Percentiles rank a stretch among this genome's conserved stretches.
phyloP scores from a whole-genome alignment of 2,329 filamentous ascomycete genomes.

The Incumbomyces lentus region DNA sequence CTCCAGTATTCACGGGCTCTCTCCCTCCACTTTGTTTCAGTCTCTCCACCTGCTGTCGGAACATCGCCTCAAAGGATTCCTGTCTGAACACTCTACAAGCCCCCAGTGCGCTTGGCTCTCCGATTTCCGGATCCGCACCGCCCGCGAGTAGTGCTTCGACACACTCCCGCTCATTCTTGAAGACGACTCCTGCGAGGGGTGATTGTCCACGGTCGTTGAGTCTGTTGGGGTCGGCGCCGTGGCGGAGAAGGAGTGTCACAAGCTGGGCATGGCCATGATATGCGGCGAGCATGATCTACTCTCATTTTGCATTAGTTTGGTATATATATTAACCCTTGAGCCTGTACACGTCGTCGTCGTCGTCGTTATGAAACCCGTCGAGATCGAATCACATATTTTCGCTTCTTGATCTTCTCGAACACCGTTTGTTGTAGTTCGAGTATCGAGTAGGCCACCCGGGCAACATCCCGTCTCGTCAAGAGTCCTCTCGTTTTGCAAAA shows the following conservation, averaged over 20 bases:
- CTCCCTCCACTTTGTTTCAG: slow-evolving; percentile 7
- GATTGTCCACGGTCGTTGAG: slow-evolving; percentile 60
- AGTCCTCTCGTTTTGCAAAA: too few relatives aligned
- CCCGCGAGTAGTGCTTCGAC: slow-evolving; percentile 43
- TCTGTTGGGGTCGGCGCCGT: slow-evolving; percentile 57
- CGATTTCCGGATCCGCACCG: slow-evolving; percentile 19
- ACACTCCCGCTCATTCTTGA: slow-evolving; percentile 58
- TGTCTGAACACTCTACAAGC: slow-evolving; percentile 19
- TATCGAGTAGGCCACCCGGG: too few relatives aligned
- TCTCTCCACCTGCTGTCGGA: slow-evolving; percentile 17
- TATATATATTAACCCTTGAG: too few relatives aligned
- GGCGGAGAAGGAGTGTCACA: slow-evolving; percentile 49
- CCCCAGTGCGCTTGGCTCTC: slow-evolving; percentile 19
- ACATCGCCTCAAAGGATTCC: slow-evolving; percentile 17
- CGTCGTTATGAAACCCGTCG: too few relatives aligned
- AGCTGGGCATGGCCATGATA: slow-evolving; percentile 58
- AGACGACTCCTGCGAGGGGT: slow-evolving; percentile 60
- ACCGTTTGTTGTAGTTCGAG: too few relatives aligned
- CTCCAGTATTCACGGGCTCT: slow-evolving; percentile 8
- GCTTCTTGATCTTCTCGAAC: too few relatives aligned
- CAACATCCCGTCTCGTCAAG: too few relatives aligned
- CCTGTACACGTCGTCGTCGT: too few relatives aligned
- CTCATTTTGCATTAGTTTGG: neutral
- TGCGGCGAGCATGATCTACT: slow-evolving; percentile 58
- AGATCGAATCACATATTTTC: too few relatives aligned